Evolutionary conservation across 768 basidiomycete genomes (phyloP), one percentile per base, ranked within the genome.

Genomic region (Rhodosporidiobolus odoratus): DNA sequence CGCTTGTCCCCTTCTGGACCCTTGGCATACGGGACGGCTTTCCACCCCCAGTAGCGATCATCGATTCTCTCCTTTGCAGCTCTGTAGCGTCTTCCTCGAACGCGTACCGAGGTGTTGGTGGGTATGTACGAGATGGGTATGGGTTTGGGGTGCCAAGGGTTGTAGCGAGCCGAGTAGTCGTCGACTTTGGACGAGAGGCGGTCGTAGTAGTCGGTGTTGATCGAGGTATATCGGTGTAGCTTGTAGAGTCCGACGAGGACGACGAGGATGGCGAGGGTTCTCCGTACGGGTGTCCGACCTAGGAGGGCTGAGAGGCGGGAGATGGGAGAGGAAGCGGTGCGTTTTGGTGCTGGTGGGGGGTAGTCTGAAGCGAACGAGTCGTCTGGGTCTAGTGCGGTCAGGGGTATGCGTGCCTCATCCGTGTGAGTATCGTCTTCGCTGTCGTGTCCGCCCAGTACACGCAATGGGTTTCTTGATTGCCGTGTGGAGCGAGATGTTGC

Each of bases 241-340:
- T 73, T 69, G 60, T 58, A 63, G 17, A 62, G 38, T n/a, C 38
- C 68, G 40, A 68, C 62, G 68, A 63, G 6, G 65, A 73, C 58
- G 59, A 69, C 45, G 41, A 62, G 47, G 50, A 66, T 3, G 38
- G 61, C 45, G 60, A 72, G 62, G 66, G 65, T 13, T 12, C 54
- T 37, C 0, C 62, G 52, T 27, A 47, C 16, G 3, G 62, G 66
- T 30, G 65, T 34, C 27, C 41, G 34, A 5, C 43, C 21, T 16
- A 56, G 32, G 35, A 61, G 35, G 5, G 25, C 5, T 4, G 41
- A 45, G n/a, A 13, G 16, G 34, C 37, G 19, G 16, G 40, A 35
- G 30, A 21, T 1, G 50, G 56, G 35, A 32, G 35, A n/a, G 4
- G 56, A 23, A 19, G 47, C 13, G 13, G 47, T 25, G 59, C 47